Evolutionary conservation across 139 green algal species (phyloP).

Genomic region (Klebsormidium nitens): DNA sequence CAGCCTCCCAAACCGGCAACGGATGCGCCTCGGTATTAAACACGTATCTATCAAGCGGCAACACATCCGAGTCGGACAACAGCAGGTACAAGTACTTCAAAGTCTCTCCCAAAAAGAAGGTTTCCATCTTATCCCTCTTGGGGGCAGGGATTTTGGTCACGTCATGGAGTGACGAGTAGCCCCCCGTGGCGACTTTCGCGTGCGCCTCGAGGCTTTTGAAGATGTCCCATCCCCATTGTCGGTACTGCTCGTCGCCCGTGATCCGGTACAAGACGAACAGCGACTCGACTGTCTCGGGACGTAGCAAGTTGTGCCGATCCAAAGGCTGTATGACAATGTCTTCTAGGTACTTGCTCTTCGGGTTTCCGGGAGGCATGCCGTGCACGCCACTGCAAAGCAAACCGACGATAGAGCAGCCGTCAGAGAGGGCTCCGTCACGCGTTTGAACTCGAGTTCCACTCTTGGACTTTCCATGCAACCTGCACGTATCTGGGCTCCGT

Average conservation of each 20-base stretch:
- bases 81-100: slow-evolving; percentile 78
- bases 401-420: neutral
- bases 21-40: slow-evolving; percentile 83
- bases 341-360: neutral
- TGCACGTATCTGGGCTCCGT: no score
- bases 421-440: neutral
- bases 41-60: slow-evolving; percentile 65
- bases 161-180: slow-evolving; percentile 63
- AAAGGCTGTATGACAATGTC: slow-evolving; percentile 38
- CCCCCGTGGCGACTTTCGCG: slow-evolving; percentile 44
- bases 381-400: neutral
- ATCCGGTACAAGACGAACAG: slow-evolving; percentile 63
- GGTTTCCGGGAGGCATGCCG: slow-evolving; percentile 3
- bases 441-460: no score
- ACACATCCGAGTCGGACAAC: slow-evolving; percentile 43
- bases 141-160: slow-evolving; percentile 39
- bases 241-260: slow-evolving; percentile 59
- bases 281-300: slow-evolving; percentile 65
- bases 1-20: slow-evolving; percentile 45
- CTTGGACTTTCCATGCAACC: no score
- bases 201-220: slow-evolving; percentile 62
- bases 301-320: slow-evolving; percentile 55
- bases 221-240: slow-evolving; percentile 64
- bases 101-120: slow-evolving; percentile 73
- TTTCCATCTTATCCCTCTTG: slow-evolving; percentile 61